Conservation (phyloP, 805 yeast species). For the Starmera caribaea region DNA sequence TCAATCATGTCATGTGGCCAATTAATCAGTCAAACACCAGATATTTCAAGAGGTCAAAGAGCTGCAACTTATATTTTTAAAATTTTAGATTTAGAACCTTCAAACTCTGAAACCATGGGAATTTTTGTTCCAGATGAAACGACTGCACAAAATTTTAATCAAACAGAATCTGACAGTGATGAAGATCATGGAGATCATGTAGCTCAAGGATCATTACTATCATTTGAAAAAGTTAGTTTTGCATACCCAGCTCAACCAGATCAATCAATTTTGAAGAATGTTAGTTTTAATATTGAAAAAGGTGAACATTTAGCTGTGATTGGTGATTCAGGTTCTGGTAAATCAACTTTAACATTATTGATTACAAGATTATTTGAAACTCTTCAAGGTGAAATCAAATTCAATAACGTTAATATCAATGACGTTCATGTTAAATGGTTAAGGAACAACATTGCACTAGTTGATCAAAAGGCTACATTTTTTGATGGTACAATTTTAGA, state of each 20-base stretch:
- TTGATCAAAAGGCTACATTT: constrained; percentile 64
- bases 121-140: constrained; percentile 16
- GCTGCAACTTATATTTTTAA: constrained; percentile 48
- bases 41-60: constrained; percentile 68
- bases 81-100: constrained; percentile 26
- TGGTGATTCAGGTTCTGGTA: constrained; percentile 90
- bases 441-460: constrained; percentile 51
- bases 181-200: no score
- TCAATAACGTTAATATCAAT: constrained; percentile 40
- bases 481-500: constrained; percentile 68
- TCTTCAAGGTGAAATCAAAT: constrained; percentile 26
- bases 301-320: constrained; percentile 56
- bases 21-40: constrained; percentile 62
- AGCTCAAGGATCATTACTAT: constrained; percentile 16
- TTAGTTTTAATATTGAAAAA: constrained; percentile 32
- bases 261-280: constrained; percentile 26
- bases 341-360: constrained; percentile 62
- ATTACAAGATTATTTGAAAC: constrained; percentile 43
- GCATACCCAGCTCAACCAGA: constrained; percentile 30
- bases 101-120: constrained; percentile 30
- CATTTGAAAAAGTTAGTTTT: constrained; percentile 39
- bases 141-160: background rate
- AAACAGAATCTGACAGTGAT: background rate
- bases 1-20: constrained; percentile 57
- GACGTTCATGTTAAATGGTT: constrained; percentile 36